phyloP scores from a whole-genome alignment of 805 yeast species.

The Priceomyces fermenticarens region DNA sequence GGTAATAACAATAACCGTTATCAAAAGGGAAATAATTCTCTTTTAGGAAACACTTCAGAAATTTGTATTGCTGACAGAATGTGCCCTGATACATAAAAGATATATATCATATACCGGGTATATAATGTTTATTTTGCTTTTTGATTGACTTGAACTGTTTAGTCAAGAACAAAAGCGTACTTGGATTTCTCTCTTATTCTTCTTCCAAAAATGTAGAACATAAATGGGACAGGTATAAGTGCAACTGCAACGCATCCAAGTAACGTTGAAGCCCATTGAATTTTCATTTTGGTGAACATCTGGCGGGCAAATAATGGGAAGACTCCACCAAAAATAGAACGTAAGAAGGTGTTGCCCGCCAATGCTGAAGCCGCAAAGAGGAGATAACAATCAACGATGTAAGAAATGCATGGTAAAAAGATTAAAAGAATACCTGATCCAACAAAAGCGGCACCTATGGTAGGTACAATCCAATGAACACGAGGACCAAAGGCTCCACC shows the following conservation, averaged over 20 bases:
- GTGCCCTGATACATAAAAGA: no score
- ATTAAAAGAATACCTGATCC: conserved; percentile 51
- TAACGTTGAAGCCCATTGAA: conserved; percentile 54
- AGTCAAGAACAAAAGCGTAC: conserved; percentile 7
- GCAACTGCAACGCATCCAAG: conserved; percentile 51
- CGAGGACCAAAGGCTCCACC: conserved; percentile 68
- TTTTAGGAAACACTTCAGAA: no score
- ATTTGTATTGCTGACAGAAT: no score
- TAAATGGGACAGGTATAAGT: conserved; percentile 56
- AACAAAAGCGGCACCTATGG: conserved; percentile 40
- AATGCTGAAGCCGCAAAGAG: conserved; percentile 60
- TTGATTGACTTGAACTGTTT: no score
- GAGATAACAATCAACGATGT: conserved; percentile 59
- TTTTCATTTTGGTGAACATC: conserved; percentile 49
- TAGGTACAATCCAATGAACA: conserved; percentile 73
- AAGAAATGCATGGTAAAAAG: conserved; percentile 59
- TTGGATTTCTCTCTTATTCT: conserved; percentile 17
- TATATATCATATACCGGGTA: no score
- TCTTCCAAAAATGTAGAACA: conserved; percentile 51
- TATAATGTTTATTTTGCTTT: no score
- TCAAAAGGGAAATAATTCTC: no score
- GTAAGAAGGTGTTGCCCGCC: conserved; percentile 59
- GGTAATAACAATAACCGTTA: no score
- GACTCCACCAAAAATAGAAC: conserved; percentile 58
- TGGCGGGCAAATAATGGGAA: conserved; percentile 59